phyloP scores from a whole-genome alignment of 1,139 yeast species.

The Ogataea hybrid region DNA sequence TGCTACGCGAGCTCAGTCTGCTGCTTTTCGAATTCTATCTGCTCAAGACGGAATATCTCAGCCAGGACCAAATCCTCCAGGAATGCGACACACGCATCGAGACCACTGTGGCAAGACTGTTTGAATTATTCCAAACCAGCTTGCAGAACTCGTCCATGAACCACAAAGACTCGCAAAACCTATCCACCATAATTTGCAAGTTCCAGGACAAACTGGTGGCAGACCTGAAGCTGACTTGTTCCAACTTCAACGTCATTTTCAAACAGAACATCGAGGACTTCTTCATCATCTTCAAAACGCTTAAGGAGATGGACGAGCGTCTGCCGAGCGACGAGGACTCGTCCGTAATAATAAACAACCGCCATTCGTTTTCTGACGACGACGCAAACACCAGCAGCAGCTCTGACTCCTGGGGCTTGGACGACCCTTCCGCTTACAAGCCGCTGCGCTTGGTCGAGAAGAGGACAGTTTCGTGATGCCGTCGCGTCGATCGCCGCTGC shows the following conservation, averaged over 20 bases:
- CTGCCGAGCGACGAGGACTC: conserved; percentile 7
- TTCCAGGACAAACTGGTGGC: conserved; percentile 21
- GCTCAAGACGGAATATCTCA: conserved; percentile 17
- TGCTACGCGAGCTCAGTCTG: conserved; percentile 25
- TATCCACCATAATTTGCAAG: conserved; percentile 14
- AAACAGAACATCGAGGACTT: conserved; percentile 29
- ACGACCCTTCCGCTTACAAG: conserved; percentile 12
- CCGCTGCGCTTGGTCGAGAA: conserved; percentile 19
- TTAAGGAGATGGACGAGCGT: conserved; percentile 20
- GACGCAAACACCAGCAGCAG: conserved; percentile 1
- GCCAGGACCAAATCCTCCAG: conserved; percentile 14
- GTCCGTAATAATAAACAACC: conserved; percentile 7
- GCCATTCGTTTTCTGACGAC: conserved; percentile 10
- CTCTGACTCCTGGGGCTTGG: conserved; percentile 15
- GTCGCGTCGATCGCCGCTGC: conserved; percentile 5
- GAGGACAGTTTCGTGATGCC: conserved; percentile 5
- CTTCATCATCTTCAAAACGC: conserved; percentile 25
- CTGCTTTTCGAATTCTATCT: conserved; percentile 28
- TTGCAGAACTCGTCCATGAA: conserved; percentile 12
- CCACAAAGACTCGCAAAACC: conserved; percentile 11
- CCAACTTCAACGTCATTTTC: conserved; percentile 22
- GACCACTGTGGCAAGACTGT: conserved; percentile 16
- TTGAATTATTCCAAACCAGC: conserved; percentile 12
- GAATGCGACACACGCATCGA: conserved; percentile 25
- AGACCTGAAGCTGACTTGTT: conserved; percentile 25